These are phyloP conservation scores for Aureobasidium sp. DNA, from an alignment of 2,329 filamentous ascomycete genomes.

Conservation along the genomic window DNA sequence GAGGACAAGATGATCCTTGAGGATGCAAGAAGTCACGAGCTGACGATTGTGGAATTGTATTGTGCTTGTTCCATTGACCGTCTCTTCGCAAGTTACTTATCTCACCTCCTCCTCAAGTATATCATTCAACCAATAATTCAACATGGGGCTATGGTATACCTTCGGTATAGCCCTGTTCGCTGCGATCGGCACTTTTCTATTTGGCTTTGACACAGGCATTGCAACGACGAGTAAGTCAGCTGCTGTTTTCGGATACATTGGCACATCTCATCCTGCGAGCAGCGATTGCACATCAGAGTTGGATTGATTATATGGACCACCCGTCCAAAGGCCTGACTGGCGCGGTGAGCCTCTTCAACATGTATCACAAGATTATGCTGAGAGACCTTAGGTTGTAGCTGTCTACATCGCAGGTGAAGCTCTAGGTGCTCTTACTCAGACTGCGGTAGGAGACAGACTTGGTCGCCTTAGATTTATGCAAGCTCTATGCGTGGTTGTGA, in stretches of 20 bases:
- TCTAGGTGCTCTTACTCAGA: slow-evolving; percentile 45
- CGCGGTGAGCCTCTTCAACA: slow-evolving; percentile 48
- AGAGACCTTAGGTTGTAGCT: slow-evolving; percentile 49
- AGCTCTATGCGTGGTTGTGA: slow-evolving; percentile 48
- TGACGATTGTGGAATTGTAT: background rate
- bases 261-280: background rate
- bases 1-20: background rate
- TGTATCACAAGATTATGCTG: slow-evolving; percentile 40
- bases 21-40: background rate
- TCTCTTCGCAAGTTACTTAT: background rate
- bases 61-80: background rate
- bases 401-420: slow-evolving; percentile 55
- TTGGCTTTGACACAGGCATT: slow-evolving; percentile 55
- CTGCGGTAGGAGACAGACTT: slow-evolving; percentile 44
- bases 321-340: slow-evolving; percentile 51
- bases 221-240: slow-evolving; percentile 43
- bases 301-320: slow-evolving; percentile 52
- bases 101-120: background rate
- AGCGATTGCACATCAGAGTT: slow-evolving; percentile 52
- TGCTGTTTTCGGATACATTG: no score
- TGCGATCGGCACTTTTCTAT: slow-evolving; percentile 53
- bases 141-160: slow-evolving; percentile 40
- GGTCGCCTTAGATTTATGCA: slow-evolving; percentile 32
- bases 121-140: slow-evolving; percentile 8
- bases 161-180: slow-evolving; percentile 49